Evolutionary conservation across 257 asterid genomes (phyloP).

Genomic region (Solanum gandarillasii): DNA sequence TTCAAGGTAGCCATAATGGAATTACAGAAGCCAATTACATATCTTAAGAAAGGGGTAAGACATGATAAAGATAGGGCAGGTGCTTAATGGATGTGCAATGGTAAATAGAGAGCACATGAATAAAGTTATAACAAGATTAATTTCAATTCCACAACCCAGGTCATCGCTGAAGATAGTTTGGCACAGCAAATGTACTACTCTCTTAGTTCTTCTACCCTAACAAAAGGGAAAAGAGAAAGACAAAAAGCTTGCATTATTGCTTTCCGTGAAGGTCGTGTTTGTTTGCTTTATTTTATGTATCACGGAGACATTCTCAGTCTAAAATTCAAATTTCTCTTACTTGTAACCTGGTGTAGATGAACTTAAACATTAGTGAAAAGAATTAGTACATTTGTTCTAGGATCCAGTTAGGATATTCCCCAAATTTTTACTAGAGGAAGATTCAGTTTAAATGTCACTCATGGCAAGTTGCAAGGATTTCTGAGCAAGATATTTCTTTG

Average conservation of each 20-base stretch:
- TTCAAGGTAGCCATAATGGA: neutral
- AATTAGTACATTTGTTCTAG: neutral
- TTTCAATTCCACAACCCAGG: neutral
- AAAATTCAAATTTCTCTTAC: neutral
- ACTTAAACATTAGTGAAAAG: neutral
- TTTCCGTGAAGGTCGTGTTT: neutral
- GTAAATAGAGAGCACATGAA: neutral
- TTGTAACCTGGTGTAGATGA: neutral
- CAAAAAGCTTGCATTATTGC: neutral
- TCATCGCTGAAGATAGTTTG: neutral
- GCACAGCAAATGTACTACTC: neutral
- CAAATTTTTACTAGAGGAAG: neutral
- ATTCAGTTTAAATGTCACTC: neutral
- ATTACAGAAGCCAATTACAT: neutral
- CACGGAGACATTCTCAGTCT: neutral
- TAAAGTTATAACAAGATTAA: neutral
- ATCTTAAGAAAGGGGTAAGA: neutral
- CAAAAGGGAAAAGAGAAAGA: neutral
- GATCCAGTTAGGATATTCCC: neutral
- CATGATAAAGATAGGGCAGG: neutral
- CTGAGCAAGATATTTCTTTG: neutral
- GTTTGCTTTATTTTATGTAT: neutral
- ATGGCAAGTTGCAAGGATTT: neutral
- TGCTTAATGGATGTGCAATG: neutral
- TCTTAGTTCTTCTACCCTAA: neutral